Conservation (phyloP, 768 basidiomycete species). For the Agaricus subrufescens region DNA sequence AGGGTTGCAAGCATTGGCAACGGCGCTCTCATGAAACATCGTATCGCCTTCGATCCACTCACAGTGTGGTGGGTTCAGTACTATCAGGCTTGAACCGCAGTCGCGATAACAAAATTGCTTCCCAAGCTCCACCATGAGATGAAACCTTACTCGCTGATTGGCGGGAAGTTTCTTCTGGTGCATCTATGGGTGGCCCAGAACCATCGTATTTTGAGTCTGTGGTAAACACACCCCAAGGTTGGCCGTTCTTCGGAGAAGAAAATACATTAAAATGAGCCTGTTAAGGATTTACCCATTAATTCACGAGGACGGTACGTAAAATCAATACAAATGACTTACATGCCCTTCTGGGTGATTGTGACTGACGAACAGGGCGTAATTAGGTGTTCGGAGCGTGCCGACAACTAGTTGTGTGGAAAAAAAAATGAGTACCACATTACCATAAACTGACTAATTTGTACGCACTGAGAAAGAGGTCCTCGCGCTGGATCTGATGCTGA, state of each 20-base stretch:
- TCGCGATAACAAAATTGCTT: constrained; percentile 59
- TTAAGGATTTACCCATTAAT: not conserved
- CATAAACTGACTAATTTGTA: not conserved
- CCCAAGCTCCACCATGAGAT: constrained; percentile 35
- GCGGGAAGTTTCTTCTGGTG: constrained; percentile 13
- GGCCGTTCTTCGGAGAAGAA: constrained; percentile 13
- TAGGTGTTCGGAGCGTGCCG: constrained; percentile 16
- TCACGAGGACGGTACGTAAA: not conserved
- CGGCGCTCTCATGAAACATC: not conserved
- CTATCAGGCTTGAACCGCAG: constrained; percentile 64
- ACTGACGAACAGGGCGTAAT: constrained; percentile 20
- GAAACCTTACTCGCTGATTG: constrained; percentile 27
- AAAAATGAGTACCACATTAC: not conserved
- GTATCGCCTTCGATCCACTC: not conserved
- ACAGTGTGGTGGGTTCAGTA: constrained; percentile 43
- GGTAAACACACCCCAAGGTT: constrained; percentile 20
- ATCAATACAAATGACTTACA: constrained; percentile 9
- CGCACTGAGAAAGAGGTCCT: constrained; percentile 20
- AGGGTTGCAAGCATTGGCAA: not conserved
- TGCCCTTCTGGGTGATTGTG: constrained; percentile 18
- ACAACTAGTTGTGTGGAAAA: constrained; percentile 6
- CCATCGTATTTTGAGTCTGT: constrained; percentile 12
- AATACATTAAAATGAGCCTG: constrained; percentile 19
- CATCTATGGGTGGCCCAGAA: constrained; percentile 7
- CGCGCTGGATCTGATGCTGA: constrained; percentile 18